Base-by-base conservation (phyloP, 257 asterid species). In the Orobanche coerulescens region DNA sequence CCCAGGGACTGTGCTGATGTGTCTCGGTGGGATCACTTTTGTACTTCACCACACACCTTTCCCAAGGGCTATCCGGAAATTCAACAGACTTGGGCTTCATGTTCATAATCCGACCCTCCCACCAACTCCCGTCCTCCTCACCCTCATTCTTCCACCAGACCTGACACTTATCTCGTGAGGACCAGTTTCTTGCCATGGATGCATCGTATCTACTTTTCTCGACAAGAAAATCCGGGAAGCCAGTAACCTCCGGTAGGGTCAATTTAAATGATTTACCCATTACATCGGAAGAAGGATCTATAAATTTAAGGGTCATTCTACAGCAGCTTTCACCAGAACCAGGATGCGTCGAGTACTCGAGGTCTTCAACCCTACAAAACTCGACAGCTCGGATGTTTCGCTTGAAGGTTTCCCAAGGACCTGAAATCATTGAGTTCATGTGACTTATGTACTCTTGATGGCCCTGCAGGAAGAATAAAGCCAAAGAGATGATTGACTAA, bases 251-350 rank as follows among this genome's bases (percentile, higher is more conserved):
- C 4, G 96, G 96, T 42, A 92, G 79, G 73, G 93, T 77, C 77
- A 92, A 75, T 65, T 70, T 82, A 72, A 92, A 88, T 18, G 86
- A 70, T 74, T 76, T 81, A 24, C 93, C 93, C 33, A 68, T 40
- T 15, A 80, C 94, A 22, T 69, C 77, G 53, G 98, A 92, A 37
- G 81, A 57, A 36, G 87, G 84, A 66, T 91, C 96, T 63, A 75
- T 61, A 64, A 92, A 86, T 72, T 78, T 82, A 61, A 88, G 86
- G 16, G 79, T 76, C 88, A 92, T 70, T 82, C 77, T 92, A 54
- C 96, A 89, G 82, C 96, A 81, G 83, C 98, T 86, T 73, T 92
- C 98, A 20, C 98, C 98, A 9, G 98, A 92, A 66, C 98, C 98
- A 2, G 94, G 76, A 55, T 70, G 86, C 22, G 90, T 72, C 59